Evolutionary conservation across 1,284 basidiomycete genomes (phyloP).

Genomic region (Apiotrichum porosum): DNA sequence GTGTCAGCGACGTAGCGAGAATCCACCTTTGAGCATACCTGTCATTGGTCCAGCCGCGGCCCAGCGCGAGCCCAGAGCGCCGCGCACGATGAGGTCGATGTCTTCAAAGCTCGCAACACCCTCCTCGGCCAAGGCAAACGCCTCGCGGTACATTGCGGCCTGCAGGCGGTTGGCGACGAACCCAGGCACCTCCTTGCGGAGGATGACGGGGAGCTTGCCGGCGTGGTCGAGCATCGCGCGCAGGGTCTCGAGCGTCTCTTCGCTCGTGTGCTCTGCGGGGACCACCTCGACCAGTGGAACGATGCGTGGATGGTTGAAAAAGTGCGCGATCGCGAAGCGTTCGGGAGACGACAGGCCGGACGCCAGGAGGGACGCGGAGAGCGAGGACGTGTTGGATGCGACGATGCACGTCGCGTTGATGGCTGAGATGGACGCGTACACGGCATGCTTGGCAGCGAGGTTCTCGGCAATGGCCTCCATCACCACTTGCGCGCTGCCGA

Average conservation of each 20-base stretch:
- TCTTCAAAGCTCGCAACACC: conserved; percentile 11
- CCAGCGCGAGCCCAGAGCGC: conserved; percentile 8
- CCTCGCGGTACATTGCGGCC: conserved; percentile 12
- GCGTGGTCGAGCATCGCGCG: not conserved
- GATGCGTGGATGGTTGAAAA: conserved; percentile 11
- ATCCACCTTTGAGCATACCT: no score
- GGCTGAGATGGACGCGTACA: conserved; percentile 2
- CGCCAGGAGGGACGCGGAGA: conserved; percentile 1
- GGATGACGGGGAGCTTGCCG: conserved; percentile 11
- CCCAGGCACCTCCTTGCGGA: conserved; percentile 8
- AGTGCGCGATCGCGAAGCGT: conserved; percentile 14
- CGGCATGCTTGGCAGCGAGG: conserved; percentile 3
- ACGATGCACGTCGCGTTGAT: conserved; percentile 6
- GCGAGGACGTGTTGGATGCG: conserved; percentile 12
- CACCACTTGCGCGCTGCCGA: conserved; percentile 4
- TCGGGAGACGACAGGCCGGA: not conserved
- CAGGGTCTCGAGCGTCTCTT: conserved; percentile 3
- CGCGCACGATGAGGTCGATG: conserved; percentile 11
- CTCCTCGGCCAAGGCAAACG: conserved; percentile 7
- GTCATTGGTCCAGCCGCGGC: conserved; percentile 13
- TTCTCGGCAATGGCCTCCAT: conserved; percentile 15
- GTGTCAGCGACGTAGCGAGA: no score
- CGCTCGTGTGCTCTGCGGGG: not conserved
- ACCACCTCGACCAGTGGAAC: conserved; percentile 15
- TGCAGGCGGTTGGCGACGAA: conserved; percentile 16